Evolutionary conservation across 2,329 filamentous ascomycete species (phyloP).

Genomic region (Cylindrodendrum hubeiense): DNA sequence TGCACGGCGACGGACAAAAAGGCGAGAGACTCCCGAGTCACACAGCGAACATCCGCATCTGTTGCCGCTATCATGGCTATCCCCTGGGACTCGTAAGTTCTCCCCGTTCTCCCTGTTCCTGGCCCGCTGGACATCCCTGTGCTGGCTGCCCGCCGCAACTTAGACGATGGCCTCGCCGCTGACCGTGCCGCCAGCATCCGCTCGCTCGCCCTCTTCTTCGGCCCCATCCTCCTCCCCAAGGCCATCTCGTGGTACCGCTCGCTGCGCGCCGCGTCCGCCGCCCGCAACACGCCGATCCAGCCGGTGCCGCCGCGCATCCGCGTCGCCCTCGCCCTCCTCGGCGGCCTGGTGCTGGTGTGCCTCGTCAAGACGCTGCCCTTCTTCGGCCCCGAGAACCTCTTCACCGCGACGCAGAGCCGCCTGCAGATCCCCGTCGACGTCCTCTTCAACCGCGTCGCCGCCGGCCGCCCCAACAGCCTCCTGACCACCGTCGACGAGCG

Average conservation of each 20-base stretch:
- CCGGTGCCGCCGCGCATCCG: conserved; percentile 66
- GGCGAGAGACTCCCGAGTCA: too few relatives aligned
- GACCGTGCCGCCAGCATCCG: conserved; percentile 58
- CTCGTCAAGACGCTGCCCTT: conserved; percentile 73
- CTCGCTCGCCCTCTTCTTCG: conserved; percentile 72
- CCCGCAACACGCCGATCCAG: conserved; percentile 63
- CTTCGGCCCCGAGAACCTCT: conserved; percentile 85
- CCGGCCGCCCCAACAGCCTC: conserved; percentile 60
- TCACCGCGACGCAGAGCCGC: conserved; percentile 80
- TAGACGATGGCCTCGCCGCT: background rate
- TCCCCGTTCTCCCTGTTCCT: background rate
- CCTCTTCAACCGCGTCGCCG: conserved; percentile 80
- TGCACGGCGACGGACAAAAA: background rate
- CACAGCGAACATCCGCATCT: background rate
- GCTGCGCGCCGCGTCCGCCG: conserved; percentile 56
- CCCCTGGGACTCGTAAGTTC: conserved; percentile 45
- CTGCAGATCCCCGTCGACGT: conserved; percentile 88
- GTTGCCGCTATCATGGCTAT: conserved; percentile 41
- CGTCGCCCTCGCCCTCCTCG: conserved; percentile 72
- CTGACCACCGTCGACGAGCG: conserved; percentile 72
- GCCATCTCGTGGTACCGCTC: conserved; percentile 74
- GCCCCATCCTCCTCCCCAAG: conserved; percentile 78
- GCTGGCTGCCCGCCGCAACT: background rate
- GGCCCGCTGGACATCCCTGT: background rate
- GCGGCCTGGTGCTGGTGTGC: conserved; percentile 59